Percentiles rank a stretch among this genome's conserved stretches.
Evolutionary conservation across 169 alveolate species (phyloP).

Genomic region (Plasmodium blacklocki): DNA sequence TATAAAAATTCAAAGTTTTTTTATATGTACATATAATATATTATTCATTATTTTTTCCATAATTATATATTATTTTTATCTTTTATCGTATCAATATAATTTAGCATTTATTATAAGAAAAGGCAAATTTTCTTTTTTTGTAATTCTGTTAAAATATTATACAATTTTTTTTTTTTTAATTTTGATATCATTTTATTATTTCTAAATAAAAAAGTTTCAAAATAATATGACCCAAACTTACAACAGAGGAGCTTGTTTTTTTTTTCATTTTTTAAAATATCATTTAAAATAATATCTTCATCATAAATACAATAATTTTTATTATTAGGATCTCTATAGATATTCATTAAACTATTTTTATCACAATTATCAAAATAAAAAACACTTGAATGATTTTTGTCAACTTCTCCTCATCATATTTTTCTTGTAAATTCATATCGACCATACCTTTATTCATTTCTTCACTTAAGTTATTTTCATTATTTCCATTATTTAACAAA

Average conservation of each 20-base stretch:
- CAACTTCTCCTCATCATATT: too few relatives aligned
- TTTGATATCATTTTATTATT: constrained; percentile 7
- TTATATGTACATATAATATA: constrained; percentile 14
- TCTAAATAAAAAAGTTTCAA: constrained; percentile 12
- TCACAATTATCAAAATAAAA: too few relatives aligned
- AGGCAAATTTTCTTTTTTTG: constrained; percentile 10
- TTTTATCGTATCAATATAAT: constrained; percentile 9
- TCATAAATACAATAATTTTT: constrained; percentile 17
- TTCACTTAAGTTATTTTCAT: too few relatives aligned
- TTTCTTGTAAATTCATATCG: too few relatives aligned
- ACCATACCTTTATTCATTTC: too few relatives aligned
- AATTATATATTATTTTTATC: constrained; percentile 17
- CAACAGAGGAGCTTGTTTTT: background rate
- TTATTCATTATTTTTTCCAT: constrained; percentile 17
- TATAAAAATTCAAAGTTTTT: constrained; percentile 24
- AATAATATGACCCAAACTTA: constrained; percentile 15
- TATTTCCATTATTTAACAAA: too few relatives aligned
- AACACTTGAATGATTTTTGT: too few relatives aligned
- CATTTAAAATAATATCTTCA: constrained; percentile 14
- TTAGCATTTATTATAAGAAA: constrained; percentile 18
- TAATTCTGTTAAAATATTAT: constrained; percentile 17
- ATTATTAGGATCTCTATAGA: background rate
- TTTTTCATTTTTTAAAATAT: background rate
- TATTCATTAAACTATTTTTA: background rate
- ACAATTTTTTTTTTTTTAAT: constrained; percentile 11